Evolutionary conservation across 305 asterid genomes (phyloP).

Genomic region (Withania somnifera): DNA sequence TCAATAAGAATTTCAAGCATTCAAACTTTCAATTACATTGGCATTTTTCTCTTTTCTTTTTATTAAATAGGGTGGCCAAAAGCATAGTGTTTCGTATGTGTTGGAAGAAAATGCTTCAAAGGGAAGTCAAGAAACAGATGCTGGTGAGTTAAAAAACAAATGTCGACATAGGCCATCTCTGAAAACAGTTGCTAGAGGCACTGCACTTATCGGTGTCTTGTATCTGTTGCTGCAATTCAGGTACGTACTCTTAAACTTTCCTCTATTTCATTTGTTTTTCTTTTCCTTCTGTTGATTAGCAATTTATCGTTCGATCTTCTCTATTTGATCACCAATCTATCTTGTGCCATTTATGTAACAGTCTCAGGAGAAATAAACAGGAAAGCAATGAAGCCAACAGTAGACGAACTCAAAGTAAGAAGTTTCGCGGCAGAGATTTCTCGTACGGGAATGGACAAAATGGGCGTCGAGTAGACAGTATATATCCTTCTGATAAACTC

Average conservation of each 20-base stretch:
- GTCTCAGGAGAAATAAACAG: constrained; percentile 32
- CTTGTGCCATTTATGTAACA: not conserved
- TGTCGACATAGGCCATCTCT: constrained; percentile 26
- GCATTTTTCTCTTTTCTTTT: not conserved
- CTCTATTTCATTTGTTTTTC: no score
- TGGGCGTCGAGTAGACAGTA: constrained; percentile 26
- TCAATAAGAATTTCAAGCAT: not conserved
- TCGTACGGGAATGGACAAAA: constrained; percentile 23
- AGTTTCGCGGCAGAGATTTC: constrained; percentile 16
- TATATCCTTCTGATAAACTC: constrained; percentile 51
- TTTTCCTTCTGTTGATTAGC: not conserved
- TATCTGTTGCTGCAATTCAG: constrained; percentile 53
- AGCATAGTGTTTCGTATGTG: not conserved
- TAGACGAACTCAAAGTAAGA: constrained; percentile 10
- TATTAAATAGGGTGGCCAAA: constrained; percentile 26
- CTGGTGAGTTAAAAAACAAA: constrained; percentile 13
- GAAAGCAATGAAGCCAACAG: constrained; percentile 16
- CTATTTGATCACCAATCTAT: not conserved
- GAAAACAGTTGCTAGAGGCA: constrained; percentile 55
- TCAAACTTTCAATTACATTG: not conserved
- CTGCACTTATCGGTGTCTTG: constrained; percentile 57
- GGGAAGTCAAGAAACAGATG: constrained; percentile 10
- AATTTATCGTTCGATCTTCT: not conserved
- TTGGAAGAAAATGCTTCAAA: constrained; percentile 10
- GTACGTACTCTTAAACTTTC: constrained; percentile 17